Conservation (phyloP, 169 alveolate species). For the Toxoplasma gondii region DNA sequence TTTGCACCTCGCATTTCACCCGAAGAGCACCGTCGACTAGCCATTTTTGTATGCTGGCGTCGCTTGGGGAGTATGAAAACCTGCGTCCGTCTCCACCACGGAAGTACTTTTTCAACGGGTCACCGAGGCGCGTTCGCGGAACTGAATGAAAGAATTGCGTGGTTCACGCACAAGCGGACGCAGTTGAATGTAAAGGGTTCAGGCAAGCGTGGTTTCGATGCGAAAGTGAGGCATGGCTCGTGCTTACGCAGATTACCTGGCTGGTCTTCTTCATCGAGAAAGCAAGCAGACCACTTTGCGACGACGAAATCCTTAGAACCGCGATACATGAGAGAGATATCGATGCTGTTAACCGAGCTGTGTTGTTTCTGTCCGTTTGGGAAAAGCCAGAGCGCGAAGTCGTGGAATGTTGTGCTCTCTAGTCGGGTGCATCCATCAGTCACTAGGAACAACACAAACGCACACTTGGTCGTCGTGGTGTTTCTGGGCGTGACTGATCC, state of each 20-base stretch:
- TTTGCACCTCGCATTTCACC: constrained; percentile 36
- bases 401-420: constrained; percentile 64
- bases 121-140: constrained; percentile 67
- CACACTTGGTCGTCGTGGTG: background rate
- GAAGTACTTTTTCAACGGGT: constrained; percentile 60
- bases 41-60: constrained; percentile 58
- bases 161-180: background rate
- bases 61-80: constrained; percentile 63
- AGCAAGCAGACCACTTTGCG: constrained; percentile 69
- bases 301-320: constrained; percentile 59
- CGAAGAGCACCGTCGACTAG: constrained; percentile 61
- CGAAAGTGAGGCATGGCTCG: background rate
- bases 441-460: constrained; percentile 23
- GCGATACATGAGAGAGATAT: constrained; percentile 59
- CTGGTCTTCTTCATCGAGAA: constrained; percentile 59
- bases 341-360: constrained; percentile 60
- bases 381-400: constrained; percentile 64
- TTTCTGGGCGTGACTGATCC: background rate
- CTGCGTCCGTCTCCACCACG: constrained; percentile 69
- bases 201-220: background rate
- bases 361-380: constrained; percentile 69
- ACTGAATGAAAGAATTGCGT: background rate
- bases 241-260: background rate
- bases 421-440: constrained; percentile 54
- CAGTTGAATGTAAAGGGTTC: no score